Evolutionary conservation across 148 eudicot genomes (phyloP).

Genomic region (Fallopia convolvulus): DNA sequence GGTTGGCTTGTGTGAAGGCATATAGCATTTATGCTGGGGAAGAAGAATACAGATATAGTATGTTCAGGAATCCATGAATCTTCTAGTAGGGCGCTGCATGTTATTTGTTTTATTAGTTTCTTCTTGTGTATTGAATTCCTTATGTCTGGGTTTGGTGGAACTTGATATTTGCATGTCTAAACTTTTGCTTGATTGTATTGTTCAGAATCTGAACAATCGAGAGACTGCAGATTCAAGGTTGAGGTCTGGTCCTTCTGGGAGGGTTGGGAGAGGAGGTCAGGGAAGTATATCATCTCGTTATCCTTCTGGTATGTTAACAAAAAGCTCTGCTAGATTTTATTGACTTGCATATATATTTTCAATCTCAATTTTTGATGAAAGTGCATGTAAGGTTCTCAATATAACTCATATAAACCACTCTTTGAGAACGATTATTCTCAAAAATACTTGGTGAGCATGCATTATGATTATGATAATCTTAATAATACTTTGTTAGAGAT

Average conservation of each 20-base stretch:
- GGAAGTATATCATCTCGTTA: conserved; percentile 35
- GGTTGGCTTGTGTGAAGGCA: background rate
- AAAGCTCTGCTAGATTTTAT: background rate
- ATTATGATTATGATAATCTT: too few relatives aligned
- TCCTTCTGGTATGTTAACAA: conserved; percentile 27
- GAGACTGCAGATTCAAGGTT: conserved; percentile 36
- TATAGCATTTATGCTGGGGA: background rate
- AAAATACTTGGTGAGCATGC: background rate
- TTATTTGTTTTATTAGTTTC: background rate
- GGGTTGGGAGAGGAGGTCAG: conserved; percentile 50
- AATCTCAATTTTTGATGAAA: background rate
- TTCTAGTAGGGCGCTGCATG: background rate
- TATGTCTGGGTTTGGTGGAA: background rate
- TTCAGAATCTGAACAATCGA: conserved; percentile 28
- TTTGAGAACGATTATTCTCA: background rate
- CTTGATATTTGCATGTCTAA: background rate
- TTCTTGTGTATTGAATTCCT: background rate
- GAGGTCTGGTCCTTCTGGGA: conserved; percentile 37
- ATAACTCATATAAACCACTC: background rate
- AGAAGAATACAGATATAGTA: background rate
- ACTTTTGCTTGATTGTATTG: conserved; percentile 8
- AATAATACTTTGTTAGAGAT: background rate
- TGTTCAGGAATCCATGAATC: background rate
- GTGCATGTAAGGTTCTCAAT: background rate
- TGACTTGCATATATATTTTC: background rate